A percentile compares a stretch with the other conserved stretches of the same genome.
phyloP scores from a whole-genome alignment of 2,329 filamentous ascomycete genomes.

The Monosporascus sp. region DNA sequence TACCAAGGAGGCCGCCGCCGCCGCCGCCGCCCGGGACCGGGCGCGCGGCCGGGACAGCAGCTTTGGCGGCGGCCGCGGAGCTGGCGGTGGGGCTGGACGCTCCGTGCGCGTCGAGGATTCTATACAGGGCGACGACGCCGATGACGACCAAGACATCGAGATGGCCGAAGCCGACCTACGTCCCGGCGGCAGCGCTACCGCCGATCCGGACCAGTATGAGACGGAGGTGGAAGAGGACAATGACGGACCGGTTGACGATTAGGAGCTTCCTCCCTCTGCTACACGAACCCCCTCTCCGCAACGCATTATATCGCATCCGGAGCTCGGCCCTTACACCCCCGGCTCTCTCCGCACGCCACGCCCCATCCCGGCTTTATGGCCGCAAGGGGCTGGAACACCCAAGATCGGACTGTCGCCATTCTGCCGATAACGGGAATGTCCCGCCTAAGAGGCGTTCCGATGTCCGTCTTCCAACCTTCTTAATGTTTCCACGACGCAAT shows the following conservation, averaged over 20 bases:
- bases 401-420: too few species aligned
- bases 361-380: too few species aligned
- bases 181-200: not conserved
- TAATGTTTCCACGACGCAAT: too few species aligned
- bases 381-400: too few species aligned
- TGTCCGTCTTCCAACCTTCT: too few species aligned
- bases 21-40: slow-evolving; percentile 20
- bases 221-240: slow-evolving; percentile 26
- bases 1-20: slow-evolving; percentile 17
- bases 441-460: too few species aligned
- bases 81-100: slow-evolving; percentile 12
- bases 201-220: slow-evolving; percentile 10
- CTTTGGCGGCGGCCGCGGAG: slow-evolving; percentile 13
- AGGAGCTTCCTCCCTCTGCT: slow-evolving; percentile 4
- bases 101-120: slow-evolving; percentile 17
- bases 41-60: slow-evolving; percentile 18
- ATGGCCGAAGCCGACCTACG: slow-evolving; percentile 10
- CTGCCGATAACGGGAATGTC: too few species aligned
- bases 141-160: slow-evolving; percentile 17
- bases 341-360: too few species aligned
- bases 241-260: slow-evolving; percentile 18
- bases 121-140: slow-evolving; percentile 19
- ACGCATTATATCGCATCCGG: too few species aligned
- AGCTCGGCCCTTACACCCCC: too few species aligned
- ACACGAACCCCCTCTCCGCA: not conserved